Conservation (phyloP, 768 basidiomycete species). For the Trametes coccinea region DNA sequence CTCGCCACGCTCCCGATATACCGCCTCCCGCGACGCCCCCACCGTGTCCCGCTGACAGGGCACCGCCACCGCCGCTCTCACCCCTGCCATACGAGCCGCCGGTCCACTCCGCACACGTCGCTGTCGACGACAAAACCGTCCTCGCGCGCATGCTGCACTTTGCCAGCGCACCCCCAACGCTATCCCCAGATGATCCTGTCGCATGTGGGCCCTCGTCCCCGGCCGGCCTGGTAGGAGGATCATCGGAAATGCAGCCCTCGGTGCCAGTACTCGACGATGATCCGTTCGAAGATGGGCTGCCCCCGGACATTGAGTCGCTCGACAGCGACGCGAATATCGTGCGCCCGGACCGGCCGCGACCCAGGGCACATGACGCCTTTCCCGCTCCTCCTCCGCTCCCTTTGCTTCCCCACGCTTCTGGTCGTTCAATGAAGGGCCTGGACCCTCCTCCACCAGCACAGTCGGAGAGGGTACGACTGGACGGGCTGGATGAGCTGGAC, state of each 20-base stretch:
- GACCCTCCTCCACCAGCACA: not conserved
- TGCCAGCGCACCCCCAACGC: constrained; percentile 28
- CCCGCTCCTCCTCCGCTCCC: not conserved
- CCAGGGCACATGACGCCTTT: constrained; percentile 12
- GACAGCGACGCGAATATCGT: not conserved
- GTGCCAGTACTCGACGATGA: constrained; percentile 27
- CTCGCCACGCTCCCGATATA: constrained; percentile 2
- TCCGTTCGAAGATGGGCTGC: constrained; percentile 21
- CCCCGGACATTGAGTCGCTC: constrained; percentile 12
- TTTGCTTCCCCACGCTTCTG: constrained; percentile 4
- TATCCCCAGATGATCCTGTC: not conserved
- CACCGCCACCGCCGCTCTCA: constrained; percentile 1
- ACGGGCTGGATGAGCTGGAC: not conserved
- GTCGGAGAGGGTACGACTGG: not conserved
- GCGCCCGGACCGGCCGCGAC: not conserved
- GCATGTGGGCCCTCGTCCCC: constrained; percentile 5
- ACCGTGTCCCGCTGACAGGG: not conserved
- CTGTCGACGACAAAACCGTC: constrained; percentile 39
- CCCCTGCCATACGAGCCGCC: constrained; percentile 10
- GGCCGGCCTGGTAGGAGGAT: constrained; percentile 1
- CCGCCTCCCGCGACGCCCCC: not conserved
- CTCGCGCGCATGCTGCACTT: constrained; percentile 34
- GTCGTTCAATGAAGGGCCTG: not conserved
- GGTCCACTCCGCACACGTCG: constrained; percentile 33
- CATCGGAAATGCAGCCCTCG: constrained; percentile 19